Percentiles rank a stretch among this genome's conserved stretches.
Evolutionary conservation across 2,329 filamentous ascomycete species (phyloP).

Genomic region (Neopestalotiopsis rosae): DNA sequence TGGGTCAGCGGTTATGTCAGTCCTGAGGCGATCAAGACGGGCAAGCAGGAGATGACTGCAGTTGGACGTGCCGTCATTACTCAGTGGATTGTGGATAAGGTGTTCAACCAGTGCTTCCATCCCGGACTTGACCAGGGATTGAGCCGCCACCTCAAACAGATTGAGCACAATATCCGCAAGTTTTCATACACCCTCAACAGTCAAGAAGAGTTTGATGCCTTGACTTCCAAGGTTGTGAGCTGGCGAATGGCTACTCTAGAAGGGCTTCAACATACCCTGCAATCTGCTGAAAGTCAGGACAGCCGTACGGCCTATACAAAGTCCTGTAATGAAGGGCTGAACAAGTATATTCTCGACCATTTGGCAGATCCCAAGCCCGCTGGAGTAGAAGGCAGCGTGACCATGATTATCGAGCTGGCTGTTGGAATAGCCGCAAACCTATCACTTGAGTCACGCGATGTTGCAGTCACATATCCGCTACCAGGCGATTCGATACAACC

Average conservation of each 20-base stretch:
- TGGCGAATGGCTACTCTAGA: slow-evolving; percentile 96
- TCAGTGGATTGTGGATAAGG: slow-evolving; percentile 86
- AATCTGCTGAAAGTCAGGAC: slow-evolving; percentile 67
- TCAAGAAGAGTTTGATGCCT: slow-evolving; percentile 86
- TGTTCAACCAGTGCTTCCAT: slow-evolving; percentile 93
- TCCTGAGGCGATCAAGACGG: slow-evolving; percentile 81
- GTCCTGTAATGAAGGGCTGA: slow-evolving; percentile 71
- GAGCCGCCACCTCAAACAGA: slow-evolving; percentile 79
- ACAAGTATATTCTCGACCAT: slow-evolving; percentile 73
- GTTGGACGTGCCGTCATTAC: slow-evolving; percentile 89
- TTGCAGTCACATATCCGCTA: slow-evolving; percentile 83
- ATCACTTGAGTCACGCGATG: slow-evolving; percentile 88
- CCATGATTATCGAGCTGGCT: slow-evolving; percentile 92
- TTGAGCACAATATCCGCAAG: slow-evolving; percentile 85
- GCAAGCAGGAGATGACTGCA: slow-evolving; percentile 97
- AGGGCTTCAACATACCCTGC: slow-evolving; percentile 76
- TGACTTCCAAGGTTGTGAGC: slow-evolving; percentile 84
- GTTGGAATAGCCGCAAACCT: slow-evolving; percentile 85
- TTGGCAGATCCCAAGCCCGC: slow-evolving; percentile 77
- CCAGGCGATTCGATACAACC: slow-evolving; percentile 75
- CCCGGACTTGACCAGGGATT: slow-evolving; percentile 80
- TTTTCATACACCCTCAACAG: slow-evolving; percentile 76
- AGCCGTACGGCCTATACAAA: slow-evolving; percentile 73
- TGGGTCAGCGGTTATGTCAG: slow-evolving; percentile 86
- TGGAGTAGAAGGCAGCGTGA: slow-evolving; percentile 85